phyloP scores from a whole-genome alignment of 345 rosid species.

The Gossypium herbaceum region DNA sequence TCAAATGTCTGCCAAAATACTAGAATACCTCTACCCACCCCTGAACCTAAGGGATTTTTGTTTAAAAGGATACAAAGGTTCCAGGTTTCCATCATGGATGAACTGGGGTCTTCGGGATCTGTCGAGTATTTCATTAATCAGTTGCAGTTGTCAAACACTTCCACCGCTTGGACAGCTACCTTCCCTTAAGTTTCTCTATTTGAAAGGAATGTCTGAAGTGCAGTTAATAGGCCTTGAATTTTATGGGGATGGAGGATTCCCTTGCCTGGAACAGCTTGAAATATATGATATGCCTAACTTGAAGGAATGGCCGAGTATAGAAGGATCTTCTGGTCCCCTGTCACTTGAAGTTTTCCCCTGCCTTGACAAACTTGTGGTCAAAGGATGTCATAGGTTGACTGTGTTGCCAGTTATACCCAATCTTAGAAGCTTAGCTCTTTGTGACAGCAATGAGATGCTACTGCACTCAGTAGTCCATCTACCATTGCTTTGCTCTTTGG shows the following conservation, averaged over 20 bases:
- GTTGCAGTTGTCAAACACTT: constrained; percentile 16
- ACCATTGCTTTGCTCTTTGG: constrained; percentile 14
- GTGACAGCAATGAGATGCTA: constrained; percentile 22
- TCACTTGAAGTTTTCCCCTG: constrained; percentile 18
- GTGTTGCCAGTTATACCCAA: constrained; percentile 18
- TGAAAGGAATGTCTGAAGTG: constrained; percentile 18
- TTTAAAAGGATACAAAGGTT: constrained; percentile 16
- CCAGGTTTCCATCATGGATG: constrained; percentile 21
- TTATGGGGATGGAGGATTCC: constrained; percentile 25
- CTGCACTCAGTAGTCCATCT: constrained; percentile 8
- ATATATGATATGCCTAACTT: constrained; percentile 23
- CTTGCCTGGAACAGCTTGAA: constrained; percentile 23
- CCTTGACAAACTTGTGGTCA: constrained; percentile 20
- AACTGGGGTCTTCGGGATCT: constrained; percentile 5
- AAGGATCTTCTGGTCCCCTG: neutral
- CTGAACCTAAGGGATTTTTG: constrained; percentile 8
- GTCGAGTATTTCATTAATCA: constrained; percentile 12
- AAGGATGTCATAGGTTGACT: constrained; percentile 20
- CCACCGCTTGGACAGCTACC: constrained; percentile 27
- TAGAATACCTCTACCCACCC: constrained; percentile 19
- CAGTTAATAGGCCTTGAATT: constrained; percentile 11
- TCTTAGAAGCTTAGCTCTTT: constrained; percentile 23
- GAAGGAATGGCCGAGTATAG: constrained; percentile 11
- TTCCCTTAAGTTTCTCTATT: constrained; percentile 19
- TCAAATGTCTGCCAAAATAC: neutral